These are phyloP conservation scores for Debaryomycetaceae sp. DNA, from an alignment of 1,139 yeast genomes.

Conservation along the genomic window DNA sequence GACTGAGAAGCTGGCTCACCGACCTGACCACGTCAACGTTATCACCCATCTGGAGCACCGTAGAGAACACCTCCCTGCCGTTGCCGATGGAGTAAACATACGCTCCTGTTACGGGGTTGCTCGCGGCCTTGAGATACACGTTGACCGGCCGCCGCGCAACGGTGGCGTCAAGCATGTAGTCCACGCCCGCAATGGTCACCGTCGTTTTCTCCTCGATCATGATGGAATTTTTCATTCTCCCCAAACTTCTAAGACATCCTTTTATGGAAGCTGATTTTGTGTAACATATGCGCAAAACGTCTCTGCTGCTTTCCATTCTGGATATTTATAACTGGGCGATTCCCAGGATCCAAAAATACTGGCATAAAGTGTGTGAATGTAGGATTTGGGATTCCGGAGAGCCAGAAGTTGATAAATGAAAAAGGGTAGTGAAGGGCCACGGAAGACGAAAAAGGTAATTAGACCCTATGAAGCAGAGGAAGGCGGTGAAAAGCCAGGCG, in stretches of 20 bases:
- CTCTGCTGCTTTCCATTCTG: neutral
- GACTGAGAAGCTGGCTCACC: conserved; percentile 10
- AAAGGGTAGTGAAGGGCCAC: neutral
- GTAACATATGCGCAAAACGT: neutral
- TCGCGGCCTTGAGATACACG: conserved; percentile 13
- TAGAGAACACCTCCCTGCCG: conserved; percentile 9
- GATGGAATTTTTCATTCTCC: neutral
- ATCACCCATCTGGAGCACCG: conserved; percentile 8
- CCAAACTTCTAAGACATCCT: neutral
- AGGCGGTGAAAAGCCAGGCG: neutral
- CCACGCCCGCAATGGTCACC: conserved; percentile 5
- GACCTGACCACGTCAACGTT: conserved; percentile 8
- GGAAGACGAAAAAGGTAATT: neutral
- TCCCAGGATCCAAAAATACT: neutral
- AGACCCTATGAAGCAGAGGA: neutral
- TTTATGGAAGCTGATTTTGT: neutral
- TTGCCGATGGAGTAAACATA: conserved; percentile 15
- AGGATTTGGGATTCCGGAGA: neutral
- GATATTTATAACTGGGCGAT: neutral
- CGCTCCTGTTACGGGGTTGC: conserved; percentile 11
- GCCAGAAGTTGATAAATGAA: neutral
- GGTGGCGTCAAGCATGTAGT: conserved; percentile 8
- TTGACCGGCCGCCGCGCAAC: conserved; percentile 9
- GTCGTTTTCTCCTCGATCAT: conserved; percentile 2
- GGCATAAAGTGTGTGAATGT: neutral